Evolutionary conservation across 805 yeast species (phyloP).

Genomic region (Isabelozyma gotoi): DNA sequence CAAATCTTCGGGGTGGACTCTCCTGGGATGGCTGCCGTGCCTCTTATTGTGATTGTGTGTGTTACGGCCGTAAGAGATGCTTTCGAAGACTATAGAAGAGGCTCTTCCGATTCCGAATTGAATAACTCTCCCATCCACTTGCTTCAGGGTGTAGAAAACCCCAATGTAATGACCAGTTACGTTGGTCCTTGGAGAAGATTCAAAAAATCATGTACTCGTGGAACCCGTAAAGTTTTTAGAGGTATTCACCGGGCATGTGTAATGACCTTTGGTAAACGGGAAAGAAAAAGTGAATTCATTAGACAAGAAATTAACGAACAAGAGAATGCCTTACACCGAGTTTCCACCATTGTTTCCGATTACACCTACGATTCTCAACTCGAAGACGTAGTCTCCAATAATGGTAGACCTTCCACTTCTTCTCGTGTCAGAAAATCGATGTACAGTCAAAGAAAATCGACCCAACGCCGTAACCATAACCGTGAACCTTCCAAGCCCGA

Average conservation of each 20-base stretch:
- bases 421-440: conserved; percentile 5
- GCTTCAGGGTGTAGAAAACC: conserved; percentile 53
- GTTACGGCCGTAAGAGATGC: conserved; percentile 78
- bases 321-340: conserved; percentile 30
- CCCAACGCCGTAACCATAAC: background rate
- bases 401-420: conserved; percentile 1
- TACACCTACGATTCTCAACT: conserved; percentile 12
- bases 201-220: conserved; percentile 55
- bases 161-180: conserved; percentile 54
- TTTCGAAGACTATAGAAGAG: conserved; percentile 71
- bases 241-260: conserved; percentile 21
- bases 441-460: conserved; percentile 2
- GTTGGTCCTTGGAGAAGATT: conserved; percentile 67
- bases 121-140: conserved; percentile 65
- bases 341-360: conserved; percentile 39
- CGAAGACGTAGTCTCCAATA: background rate
- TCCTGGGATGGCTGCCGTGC: conserved; percentile 78
- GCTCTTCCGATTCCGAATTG: conserved; percentile 61
- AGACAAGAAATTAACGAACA: conserved; percentile 23
- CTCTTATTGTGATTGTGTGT: conserved; percentile 74
- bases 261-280: conserved; percentile 22
- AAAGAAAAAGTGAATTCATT: conserved; percentile 21
- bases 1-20: conserved; percentile 70
- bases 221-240: conserved; percentile 11
- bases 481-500: conserved; percentile 9